Percentiles rank a stretch among this genome's conserved stretches.
phyloP scores from a whole-genome alignment of 768 basidiomycete species.

The Chiua virens region DNA sequence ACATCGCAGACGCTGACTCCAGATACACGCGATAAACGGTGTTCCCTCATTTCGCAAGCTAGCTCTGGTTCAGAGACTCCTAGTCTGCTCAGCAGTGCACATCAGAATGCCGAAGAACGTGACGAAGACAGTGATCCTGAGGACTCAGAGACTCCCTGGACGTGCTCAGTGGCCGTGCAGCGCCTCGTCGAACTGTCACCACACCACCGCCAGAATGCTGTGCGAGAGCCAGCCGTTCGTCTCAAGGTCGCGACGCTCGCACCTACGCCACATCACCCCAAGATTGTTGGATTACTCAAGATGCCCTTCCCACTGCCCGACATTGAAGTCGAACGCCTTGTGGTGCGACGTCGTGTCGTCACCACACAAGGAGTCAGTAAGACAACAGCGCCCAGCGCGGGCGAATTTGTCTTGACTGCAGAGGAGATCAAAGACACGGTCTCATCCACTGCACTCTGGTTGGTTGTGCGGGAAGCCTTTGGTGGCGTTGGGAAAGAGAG shows the following conservation, averaged over 20 bases:
- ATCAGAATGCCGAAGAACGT: conserved; percentile 41
- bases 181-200: conserved; percentile 35
- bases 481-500: conserved; percentile 82
- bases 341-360: conserved; percentile 50
- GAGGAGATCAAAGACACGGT: conserved; percentile 95
- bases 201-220: conserved; percentile 3
- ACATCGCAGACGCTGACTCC: conserved; percentile 11
- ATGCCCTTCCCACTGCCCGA: conserved; percentile 88
- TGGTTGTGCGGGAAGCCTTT: conserved; percentile 90
- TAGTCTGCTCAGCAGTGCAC: conserved; percentile 19
- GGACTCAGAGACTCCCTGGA: conserved; percentile 96
- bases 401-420: conserved; percentile 62
- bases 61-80: conserved; percentile 37
- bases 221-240: conserved; percentile 22
- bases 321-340: conserved; percentile 65
- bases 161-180: conserved; percentile 75
- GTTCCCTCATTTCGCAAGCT: conserved; percentile 41
- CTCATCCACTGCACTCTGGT: conserved; percentile 85
- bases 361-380: conserved; percentile 25
- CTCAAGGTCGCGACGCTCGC: conserved; percentile 82
- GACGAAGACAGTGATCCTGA: conserved; percentile 91
- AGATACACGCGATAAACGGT: conserved; percentile 27
- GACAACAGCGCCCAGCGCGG: conserved; percentile 19
- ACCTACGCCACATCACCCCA: conserved; percentile 95
- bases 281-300: conserved; percentile 88